Evolutionary conservation across 768 basidiomycete genomes (phyloP).

Genomic region (Boletus huronensis): DNA sequence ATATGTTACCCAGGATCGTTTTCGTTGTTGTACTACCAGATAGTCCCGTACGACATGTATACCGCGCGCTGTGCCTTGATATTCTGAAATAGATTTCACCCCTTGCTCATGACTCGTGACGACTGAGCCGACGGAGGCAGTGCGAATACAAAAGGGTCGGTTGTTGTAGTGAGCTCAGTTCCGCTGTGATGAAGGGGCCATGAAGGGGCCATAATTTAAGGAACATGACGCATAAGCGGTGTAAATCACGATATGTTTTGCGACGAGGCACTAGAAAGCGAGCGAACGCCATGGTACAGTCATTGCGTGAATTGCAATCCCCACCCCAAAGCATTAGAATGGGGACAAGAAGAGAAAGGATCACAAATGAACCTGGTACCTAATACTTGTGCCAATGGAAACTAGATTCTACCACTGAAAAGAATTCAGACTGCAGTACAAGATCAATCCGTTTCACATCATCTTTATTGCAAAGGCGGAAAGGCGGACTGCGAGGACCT

Average conservation of each 20-base stretch:
- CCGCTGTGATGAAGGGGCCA: background rate
- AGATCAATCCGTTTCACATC: background rate
- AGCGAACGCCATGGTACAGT: background rate
- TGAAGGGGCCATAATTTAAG: too few relatives aligned
- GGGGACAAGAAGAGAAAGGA: too few relatives aligned
- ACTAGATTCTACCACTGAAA: background rate
- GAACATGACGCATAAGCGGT: background rate
- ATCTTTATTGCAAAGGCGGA: background rate
- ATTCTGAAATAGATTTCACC: background rate
- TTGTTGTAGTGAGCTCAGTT: too few relatives aligned
- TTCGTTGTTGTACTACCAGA: background rate
- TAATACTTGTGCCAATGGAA: background rate
- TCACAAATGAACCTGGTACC: background rate
- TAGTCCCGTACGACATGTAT: background rate
- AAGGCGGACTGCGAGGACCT: background rate
- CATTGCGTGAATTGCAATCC: background rate
- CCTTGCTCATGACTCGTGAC: background rate
- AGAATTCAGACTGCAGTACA: background rate
- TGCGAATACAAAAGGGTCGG: background rate
- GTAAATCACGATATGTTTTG: background rate
- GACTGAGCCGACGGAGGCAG: background rate
- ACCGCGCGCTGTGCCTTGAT: background rate
- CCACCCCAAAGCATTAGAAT: background rate
- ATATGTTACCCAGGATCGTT: background rate
- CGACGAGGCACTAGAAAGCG: background rate